These are phyloP conservation scores for Asterochloris erici DNA, from an alignment of 139 green algal genomes.

Conservation along the genomic window DNA sequence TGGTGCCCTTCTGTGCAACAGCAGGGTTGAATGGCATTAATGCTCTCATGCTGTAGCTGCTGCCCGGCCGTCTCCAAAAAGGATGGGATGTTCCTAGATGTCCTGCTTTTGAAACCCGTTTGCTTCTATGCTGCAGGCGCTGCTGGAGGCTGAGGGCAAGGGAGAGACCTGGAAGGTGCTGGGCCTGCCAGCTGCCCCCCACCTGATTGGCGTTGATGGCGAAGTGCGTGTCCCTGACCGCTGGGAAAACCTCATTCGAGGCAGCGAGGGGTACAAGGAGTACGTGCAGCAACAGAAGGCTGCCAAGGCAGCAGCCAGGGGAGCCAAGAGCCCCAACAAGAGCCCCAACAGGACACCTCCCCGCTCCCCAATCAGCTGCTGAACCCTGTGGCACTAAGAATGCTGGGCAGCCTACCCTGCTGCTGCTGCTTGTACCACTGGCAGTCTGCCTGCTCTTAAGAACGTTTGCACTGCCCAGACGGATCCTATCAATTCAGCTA, in stretches of 20 bases:
- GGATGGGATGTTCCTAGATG: no score
- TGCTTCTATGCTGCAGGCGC: constrained; percentile 37
- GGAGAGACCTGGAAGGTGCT: constrained; percentile 50
- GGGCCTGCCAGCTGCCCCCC: constrained; percentile 47
- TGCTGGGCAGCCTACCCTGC: no score
- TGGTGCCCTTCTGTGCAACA: no score
- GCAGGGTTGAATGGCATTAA: no score
- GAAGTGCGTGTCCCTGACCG: constrained; percentile 42
- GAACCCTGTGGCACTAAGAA: no score
- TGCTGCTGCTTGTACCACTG: no score
- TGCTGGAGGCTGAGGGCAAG: constrained; percentile 58
- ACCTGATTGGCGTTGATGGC: constrained; percentile 59
- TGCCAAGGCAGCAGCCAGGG: neutral
- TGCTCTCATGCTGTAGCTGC: no score
- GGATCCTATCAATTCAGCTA: no score
- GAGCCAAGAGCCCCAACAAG: neutral
- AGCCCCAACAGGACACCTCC: neutral
- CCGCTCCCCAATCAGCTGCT: no score
- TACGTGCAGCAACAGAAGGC: neutral
- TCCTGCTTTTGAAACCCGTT: neutral
- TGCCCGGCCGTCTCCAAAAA: no score
- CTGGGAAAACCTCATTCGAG: constrained; percentile 22
- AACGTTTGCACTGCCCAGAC: no score
- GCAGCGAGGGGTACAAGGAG: constrained; percentile 4
- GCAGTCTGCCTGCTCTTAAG: no score